These are phyloP conservation scores for Salvia rosmarinus DNA, from an alignment of 257 asterid species.

Conservation along the genomic window DNA sequence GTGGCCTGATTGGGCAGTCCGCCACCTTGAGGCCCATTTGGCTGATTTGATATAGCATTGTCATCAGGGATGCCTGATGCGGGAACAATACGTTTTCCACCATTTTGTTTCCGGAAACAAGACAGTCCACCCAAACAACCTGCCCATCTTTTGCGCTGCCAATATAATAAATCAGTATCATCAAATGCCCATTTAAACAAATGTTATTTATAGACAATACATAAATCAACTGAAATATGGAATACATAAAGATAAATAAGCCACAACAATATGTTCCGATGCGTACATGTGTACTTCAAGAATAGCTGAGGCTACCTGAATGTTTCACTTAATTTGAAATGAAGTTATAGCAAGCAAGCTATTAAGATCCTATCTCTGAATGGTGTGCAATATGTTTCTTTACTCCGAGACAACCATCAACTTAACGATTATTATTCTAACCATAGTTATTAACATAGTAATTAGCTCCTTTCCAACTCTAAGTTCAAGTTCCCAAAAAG, in stretches of 20 bases:
- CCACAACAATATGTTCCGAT: no score
- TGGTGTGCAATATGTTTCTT: conserved; percentile 14
- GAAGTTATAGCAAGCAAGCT: background rate
- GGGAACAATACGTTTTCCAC: conserved; percentile 91
- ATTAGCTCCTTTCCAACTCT: background rate
- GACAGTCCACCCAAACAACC: conserved; percentile 87
- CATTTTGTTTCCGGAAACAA: conserved; percentile 83
- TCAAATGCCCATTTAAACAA: conserved; percentile 22
- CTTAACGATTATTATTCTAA: background rate
- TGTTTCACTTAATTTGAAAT: background rate
- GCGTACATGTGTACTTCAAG: background rate
- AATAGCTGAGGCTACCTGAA: background rate
- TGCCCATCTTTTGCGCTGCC: conserved; percentile 87
- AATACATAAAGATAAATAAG: conserved; percentile 14
- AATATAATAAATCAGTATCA: conserved; percentile 35
- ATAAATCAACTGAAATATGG: conserved; percentile 5
- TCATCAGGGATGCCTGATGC: conserved; percentile 77
- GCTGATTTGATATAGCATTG: conserved; percentile 60
- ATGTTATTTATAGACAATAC: background rate
- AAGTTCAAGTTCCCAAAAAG: background rate
- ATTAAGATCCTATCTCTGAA: conserved; percentile 5
- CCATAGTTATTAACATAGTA: background rate
- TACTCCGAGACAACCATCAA: background rate
- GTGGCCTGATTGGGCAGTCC: conserved; percentile 60
- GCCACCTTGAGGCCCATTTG: conserved; percentile 67